These are phyloP conservation scores for Cucumis sativus DNA, from an alignment of 306 rosid species.

Conservation along the genomic window DNA sequence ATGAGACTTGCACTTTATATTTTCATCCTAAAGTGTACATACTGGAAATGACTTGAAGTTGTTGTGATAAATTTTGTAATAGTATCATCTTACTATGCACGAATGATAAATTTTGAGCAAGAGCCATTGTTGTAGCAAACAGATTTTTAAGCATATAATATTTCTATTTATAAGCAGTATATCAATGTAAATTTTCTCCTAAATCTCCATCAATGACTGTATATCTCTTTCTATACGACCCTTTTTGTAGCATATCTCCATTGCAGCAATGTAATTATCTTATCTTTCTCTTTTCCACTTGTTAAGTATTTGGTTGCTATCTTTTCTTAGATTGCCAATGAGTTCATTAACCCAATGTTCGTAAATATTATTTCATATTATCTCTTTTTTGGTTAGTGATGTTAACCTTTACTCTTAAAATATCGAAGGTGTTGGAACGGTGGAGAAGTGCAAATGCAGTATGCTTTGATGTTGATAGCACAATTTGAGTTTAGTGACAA, in stretches of 20 bases:
- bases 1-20: no score
- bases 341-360: not conserved
- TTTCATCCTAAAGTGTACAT: no score
- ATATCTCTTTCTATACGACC: not conserved
- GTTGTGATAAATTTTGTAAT: no score
- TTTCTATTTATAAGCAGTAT: not conserved
- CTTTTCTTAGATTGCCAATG: not conserved
- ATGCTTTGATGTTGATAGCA: constrained; percentile 48
- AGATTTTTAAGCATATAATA: not conserved
- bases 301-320: no score
- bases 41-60: no score
- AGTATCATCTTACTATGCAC: not conserved
- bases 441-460: constrained; percentile 53
- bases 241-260: not conserved
- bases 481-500: constrained; percentile 25
- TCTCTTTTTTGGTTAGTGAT: not conserved
- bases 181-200: not conserved
- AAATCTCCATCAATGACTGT: not conserved
- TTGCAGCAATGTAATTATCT: no score
- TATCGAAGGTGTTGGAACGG: constrained; percentile 31
- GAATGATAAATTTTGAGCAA: constrained; percentile 4
- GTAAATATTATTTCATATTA: not conserved
- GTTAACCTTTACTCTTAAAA: not conserved
- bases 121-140: not conserved
- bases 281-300: no score